phyloP scores from a whole-genome alignment of 2,329 filamentous ascomycete species.

The Aspergillus ochraceus region DNA sequence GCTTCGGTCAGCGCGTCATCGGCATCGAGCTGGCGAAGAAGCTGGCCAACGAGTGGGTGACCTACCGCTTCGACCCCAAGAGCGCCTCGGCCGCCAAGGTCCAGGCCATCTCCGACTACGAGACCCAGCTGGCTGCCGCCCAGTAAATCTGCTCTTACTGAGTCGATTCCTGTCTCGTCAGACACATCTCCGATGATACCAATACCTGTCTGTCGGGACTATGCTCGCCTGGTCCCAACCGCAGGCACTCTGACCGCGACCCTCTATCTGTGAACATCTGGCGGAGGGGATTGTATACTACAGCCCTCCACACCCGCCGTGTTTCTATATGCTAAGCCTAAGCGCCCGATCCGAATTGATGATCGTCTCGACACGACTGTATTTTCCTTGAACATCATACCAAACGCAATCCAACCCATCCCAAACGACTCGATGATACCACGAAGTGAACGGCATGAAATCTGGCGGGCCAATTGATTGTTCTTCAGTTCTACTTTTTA shows the following conservation, averaged over 20 bases:
- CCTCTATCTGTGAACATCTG: neutral
- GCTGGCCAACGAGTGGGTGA: conserved; percentile 78
- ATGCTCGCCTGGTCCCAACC: neutral
- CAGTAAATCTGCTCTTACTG: conserved; percentile 7
- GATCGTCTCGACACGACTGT: neutral
- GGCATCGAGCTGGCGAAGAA: conserved; percentile 77
- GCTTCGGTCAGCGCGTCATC: conserved; percentile 81
- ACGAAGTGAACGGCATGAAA: conserved; percentile 21
- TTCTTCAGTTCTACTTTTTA: conserved; percentile 8
- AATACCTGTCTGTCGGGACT: neutral
- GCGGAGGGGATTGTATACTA: neutral
- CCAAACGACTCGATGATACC: conserved; percentile 25
- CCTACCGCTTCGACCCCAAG: conserved; percentile 73
- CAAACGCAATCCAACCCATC: neutral
- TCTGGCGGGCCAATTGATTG: conserved; percentile 19
- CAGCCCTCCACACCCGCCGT: neutral
- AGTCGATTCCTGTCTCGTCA: neutral
- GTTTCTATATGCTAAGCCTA: neutral
- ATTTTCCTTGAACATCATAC: neutral
- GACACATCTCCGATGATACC: neutral
- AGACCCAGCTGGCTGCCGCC: conserved; percentile 34
- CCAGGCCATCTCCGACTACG: conserved; percentile 48
- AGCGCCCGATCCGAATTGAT: neutral
- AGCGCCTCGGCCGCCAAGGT: conserved; percentile 65
- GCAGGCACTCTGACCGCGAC: too few species aligned